phyloP scores from a whole-genome alignment of 345 rosid species.

The Erodium maritimum region DNA sequence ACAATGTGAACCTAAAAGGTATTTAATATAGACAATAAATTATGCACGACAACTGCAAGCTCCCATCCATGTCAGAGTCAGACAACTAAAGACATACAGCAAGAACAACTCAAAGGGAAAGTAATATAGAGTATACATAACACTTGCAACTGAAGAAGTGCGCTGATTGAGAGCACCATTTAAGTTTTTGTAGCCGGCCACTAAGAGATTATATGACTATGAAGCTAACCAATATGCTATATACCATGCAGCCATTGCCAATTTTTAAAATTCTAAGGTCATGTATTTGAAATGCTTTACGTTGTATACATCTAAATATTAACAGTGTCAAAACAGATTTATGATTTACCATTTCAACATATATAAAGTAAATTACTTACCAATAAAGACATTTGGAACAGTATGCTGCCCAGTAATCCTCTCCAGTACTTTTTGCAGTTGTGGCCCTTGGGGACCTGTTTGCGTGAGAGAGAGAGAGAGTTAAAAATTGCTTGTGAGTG shows the following conservation, averaged over 20 bases:
- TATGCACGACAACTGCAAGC: not conserved
- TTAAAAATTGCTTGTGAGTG: no score
- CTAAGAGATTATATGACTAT: not conserved
- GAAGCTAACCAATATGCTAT: not conserved
- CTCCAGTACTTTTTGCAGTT: slow-evolving; percentile 71
- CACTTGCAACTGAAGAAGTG: no score
- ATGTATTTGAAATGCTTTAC: no score
- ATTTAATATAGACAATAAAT: no score
- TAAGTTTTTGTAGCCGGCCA: not conserved
- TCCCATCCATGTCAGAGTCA: not conserved
- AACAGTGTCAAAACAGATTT: not conserved
- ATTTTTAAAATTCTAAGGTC: not conserved
- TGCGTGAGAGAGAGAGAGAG: not conserved
- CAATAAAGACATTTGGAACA: slow-evolving; percentile 91
- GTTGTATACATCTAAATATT: not conserved
- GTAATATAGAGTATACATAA: no score
- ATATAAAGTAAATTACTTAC: slow-evolving; percentile 23
- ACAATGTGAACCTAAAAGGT: not conserved
- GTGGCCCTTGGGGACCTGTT: slow-evolving; percentile 92
- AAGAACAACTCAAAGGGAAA: no score
- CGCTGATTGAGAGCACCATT: no score
- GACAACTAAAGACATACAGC: not conserved
- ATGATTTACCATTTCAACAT: not conserved
- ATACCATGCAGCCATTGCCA: not conserved
- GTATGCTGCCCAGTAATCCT: slow-evolving; percentile 85